phyloP scores from a whole-genome alignment of 176 grass and related monocot genomes.

The Lolium multiflorum region DNA sequence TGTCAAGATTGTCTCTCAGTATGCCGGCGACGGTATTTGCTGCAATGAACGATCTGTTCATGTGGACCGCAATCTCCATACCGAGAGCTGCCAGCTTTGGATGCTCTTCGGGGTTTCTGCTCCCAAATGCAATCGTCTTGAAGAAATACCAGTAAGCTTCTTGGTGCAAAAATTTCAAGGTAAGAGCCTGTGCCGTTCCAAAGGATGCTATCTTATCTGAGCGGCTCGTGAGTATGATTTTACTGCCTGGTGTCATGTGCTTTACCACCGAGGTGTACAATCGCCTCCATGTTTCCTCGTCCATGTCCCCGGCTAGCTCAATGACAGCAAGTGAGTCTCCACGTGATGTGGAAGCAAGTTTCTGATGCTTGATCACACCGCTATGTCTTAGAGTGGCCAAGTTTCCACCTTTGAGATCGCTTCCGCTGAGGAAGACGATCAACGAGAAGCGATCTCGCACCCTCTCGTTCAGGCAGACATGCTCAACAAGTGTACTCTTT shows the following conservation, averaged over 20 bases:
- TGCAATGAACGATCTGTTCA: neutral
- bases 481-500: slow-evolving; percentile 56
- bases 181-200: slow-evolving; percentile 25
- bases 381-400: neutral
- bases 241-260: slow-evolving; percentile 25
- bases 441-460: slow-evolving; percentile 37
- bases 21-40: neutral
- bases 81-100: neutral
- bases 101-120: slow-evolving; percentile 22
- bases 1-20: slow-evolving; percentile 14
- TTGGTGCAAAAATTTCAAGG: neutral
- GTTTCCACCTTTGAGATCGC: neutral
- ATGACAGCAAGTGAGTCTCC: slow-evolving; percentile 32
- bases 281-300: slow-evolving; percentile 30
- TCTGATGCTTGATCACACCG: slow-evolving; percentile 30
- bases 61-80: neutral
- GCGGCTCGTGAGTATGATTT: slow-evolving; percentile 37
- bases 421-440: neutral
- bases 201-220: neutral
- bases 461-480: slow-evolving; percentile 44
- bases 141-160: slow-evolving; percentile 59
- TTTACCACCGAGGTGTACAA: neutral
- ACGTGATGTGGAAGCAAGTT: neutral
- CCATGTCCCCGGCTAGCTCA: neutral
- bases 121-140: slow-evolving; percentile 40